A percentile compares a stretch with the other conserved stretches of the same genome.
Conservation (phyloP, 306 rosid genomes). For the Vigna unguiculata region DNA sequence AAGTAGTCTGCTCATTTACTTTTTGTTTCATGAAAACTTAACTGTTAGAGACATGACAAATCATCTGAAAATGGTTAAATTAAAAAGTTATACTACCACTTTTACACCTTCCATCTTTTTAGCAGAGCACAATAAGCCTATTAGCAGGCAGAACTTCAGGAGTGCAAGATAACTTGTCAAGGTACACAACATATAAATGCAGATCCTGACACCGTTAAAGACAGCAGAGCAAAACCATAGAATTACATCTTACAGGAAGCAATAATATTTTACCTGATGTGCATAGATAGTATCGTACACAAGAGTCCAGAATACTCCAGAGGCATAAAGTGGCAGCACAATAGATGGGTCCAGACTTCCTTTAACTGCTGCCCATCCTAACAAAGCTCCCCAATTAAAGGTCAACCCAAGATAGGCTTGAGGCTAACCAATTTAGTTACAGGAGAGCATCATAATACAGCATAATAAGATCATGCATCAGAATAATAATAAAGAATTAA, state of each 20-base stretch:
- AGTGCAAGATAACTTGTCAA: slow-evolving; percentile 22
- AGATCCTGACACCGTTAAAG: slow-evolving; percentile 19
- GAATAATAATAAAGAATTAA: not conserved
- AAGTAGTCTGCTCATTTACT: slow-evolving; percentile 31
- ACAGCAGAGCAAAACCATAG: slow-evolving; percentile 27
- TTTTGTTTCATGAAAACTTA: slow-evolving; percentile 19
- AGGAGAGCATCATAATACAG: slow-evolving; percentile 37
- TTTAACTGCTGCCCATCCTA: slow-evolving; percentile 93
- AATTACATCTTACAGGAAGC: slow-evolving; percentile 6
- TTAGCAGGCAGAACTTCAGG: slow-evolving; percentile 17
- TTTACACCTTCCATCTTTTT: slow-evolving; percentile 9
- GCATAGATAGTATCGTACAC: slow-evolving; percentile 95
- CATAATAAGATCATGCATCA: slow-evolving; percentile 39
- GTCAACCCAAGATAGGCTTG: slow-evolving; percentile 94
- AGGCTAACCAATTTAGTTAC: slow-evolving; percentile 64
- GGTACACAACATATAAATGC: slow-evolving; percentile 3
- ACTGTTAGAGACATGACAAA: slow-evolving; percentile 16
- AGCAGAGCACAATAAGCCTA: slow-evolving; percentile 2
- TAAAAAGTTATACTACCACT: slow-evolving; percentile 22
- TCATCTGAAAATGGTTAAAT: slow-evolving; percentile 34
- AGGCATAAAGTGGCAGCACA: slow-evolving; percentile 81
- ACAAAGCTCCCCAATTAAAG: slow-evolving; percentile 93
- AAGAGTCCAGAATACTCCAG: slow-evolving; percentile 95
- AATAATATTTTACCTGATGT: slow-evolving; percentile 75
- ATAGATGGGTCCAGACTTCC: slow-evolving; percentile 81